Percentiles rank a stretch among this genome's conserved stretches.
Evolutionary conservation across 495 filamentous ascomycete genomes (phyloP).

Genomic region (Trichoderma asperelloides): DNA sequence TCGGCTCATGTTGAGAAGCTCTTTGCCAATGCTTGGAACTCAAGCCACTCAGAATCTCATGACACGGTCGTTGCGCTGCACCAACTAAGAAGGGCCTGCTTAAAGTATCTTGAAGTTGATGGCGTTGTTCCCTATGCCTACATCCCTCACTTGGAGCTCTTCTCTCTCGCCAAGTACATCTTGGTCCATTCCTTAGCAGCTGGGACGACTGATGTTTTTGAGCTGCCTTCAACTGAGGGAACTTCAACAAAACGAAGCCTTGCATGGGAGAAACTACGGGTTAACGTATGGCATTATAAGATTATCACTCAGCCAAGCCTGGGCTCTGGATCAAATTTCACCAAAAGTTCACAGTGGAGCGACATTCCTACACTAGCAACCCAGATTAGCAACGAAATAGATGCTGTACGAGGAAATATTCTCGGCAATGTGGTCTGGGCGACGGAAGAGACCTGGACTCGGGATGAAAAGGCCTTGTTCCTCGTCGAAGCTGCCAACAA

Average conservation of each 20-base stretch:
- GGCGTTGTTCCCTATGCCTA: constrained; percentile 80
- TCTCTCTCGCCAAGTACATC: constrained; percentile 64
- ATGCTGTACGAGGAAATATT: constrained; percentile 33
- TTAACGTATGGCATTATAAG: constrained; percentile 81
- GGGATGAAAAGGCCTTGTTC: constrained; percentile 49
- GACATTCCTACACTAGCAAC: constrained; percentile 41
- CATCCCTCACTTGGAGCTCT: constrained; percentile 72
- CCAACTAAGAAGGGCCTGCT: constrained; percentile 28
- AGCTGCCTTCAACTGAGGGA: background rate
- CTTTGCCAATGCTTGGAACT: constrained; percentile 16
- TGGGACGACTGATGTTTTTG: background rate
- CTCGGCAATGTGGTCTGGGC: constrained; percentile 20
- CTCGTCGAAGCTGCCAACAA: constrained; percentile 75
- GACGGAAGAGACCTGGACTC: constrained; percentile 15
- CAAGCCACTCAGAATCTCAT: background rate
- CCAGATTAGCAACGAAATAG: constrained; percentile 38
- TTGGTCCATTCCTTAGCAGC: constrained; percentile 37
- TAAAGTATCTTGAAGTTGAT: constrained; percentile 64
- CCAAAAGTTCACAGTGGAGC: constrained; percentile 36
- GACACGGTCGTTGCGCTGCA: background rate
- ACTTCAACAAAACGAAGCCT: constrained; percentile 17
- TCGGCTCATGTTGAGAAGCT: constrained; percentile 18
- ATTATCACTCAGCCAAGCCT: constrained; percentile 66
- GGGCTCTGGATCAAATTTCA: constrained; percentile 40
- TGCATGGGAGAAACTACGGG: constrained; percentile 52